A percentile compares a stretch with the other conserved stretches of the same genome.
Conservation (phyloP, 371 early-diverging fungal genomes). For the Rhizopus arrhizus region DNA sequence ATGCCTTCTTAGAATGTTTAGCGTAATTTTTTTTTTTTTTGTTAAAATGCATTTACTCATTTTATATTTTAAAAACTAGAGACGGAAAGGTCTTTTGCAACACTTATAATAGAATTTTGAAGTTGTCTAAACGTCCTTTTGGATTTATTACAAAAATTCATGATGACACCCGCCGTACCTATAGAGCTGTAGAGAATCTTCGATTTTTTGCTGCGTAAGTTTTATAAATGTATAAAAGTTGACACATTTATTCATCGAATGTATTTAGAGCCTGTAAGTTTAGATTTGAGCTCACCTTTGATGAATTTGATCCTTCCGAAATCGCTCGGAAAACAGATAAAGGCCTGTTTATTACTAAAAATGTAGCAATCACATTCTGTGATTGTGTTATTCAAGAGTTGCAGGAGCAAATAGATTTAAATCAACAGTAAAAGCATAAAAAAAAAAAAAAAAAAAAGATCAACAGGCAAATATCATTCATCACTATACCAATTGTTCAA, state of each 20-base stretch:
- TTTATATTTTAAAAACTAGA: conserved; percentile 27
- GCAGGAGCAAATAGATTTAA: conserved; percentile 28
- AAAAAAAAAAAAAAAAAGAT: conserved; percentile 4
- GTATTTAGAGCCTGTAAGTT: conserved; percentile 60
- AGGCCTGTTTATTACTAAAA: conserved; percentile 41
- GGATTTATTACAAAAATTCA: conserved; percentile 64
- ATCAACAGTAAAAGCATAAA: conserved; percentile 5
- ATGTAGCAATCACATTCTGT: conserved; percentile 27
- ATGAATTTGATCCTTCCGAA: conserved; percentile 56
- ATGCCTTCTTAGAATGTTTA: conserved; percentile 45
- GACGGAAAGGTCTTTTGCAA: conserved; percentile 61
- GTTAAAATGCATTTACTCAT: not conserved
- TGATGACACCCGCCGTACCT: conserved; percentile 61
- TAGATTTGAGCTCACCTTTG: conserved; percentile 57
- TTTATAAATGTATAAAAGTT: not conserved
- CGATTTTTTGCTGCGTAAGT: conserved; percentile 67
- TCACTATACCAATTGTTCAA: no score
- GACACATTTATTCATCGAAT: not conserved
- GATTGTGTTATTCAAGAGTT: conserved; percentile 39
- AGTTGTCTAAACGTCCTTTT: conserved; percentile 63
- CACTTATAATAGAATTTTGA: conserved; percentile 59
- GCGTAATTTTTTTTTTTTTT: conserved; percentile 28
- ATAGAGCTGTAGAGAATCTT: conserved; percentile 64
- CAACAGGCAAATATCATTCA: not conserved
- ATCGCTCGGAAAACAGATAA: conserved; percentile 58